phyloP scores from a whole-genome alignment of 192 early-diverging fungal species.

The Allomyces macrogynus region DNA sequence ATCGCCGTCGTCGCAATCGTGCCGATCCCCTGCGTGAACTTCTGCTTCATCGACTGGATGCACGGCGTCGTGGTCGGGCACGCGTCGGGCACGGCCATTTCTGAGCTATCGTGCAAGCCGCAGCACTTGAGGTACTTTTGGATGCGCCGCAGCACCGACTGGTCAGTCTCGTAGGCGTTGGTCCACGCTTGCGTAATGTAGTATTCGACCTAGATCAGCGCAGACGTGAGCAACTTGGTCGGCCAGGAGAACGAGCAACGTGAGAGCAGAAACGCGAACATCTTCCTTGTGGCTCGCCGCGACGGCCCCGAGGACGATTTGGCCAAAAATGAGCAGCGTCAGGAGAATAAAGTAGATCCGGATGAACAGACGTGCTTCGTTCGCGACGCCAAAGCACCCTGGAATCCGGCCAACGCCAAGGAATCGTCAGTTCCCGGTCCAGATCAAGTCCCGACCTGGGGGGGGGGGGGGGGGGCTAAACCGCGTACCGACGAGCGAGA shows the following conservation, averaged over 20 bases:
- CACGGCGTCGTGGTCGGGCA: neutral
- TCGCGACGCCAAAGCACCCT: neutral
- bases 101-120: neutral
- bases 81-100: neutral
- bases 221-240: too few relatives aligned
- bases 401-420: too few relatives aligned
- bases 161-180: neutral
- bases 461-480: too few relatives aligned
- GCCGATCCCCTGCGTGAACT: neutral
- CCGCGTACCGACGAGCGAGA: neutral
- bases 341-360: neutral
- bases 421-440: too few relatives aligned
- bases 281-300: neutral
- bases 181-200: neutral
- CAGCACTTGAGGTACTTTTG: neutral
- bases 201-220: too few relatives aligned
- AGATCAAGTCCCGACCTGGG: too few relatives aligned
- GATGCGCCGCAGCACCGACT: neutral
- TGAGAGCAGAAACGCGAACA: neutral
- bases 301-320: neutral
- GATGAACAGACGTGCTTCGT: neutral
- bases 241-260: too few relatives aligned
- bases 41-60: neutral
- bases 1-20: neutral
- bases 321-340: neutral